Base-by-base conservation (phyloP, 208 protist genomes). In the Entamoeba moshkovskii region DNA sequence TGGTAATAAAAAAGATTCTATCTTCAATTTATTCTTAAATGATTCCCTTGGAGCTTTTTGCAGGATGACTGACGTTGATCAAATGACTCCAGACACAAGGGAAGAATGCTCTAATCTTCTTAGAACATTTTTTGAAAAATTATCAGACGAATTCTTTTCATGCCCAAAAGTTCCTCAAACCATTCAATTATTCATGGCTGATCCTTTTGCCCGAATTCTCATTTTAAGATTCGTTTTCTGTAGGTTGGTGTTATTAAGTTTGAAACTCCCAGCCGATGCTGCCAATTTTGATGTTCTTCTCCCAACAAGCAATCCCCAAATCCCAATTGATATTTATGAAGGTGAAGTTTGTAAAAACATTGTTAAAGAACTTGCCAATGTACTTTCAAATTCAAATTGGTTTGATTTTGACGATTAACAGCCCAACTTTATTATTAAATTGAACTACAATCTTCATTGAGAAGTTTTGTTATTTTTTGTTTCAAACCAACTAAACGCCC, bases 61-160 rank as follows among this genome's bases (percentile, higher is more conserved):
- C n/a, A 85, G 59, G n/a, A 85, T 85, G 59, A 85, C 59, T 85
- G 59, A 38, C n/a, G 59, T 85, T 85, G 59, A 85, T 85, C 59
- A 85, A 85, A 85, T 85, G 59, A 85, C 59, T 42, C 18, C 29
- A 42, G 59, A 85, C 59, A 85, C 59, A 85, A 29, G 25, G 5
- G 59, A 85, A 16, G 59, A 85, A 38, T 85, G 59, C n/a, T 42
- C 18, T 0, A 85, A 85, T 38, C 2, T 42, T 33, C 25, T 85
- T 15, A 85, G n/a, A 38, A 38, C n/a, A 4, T 85, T 85, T 38
- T 85, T 33, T 38, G 59, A 85, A 38, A 85, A 85, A 85, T 85
- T 85, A 4, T 29, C 59, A 33, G 25, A 85, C 13, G 59, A 85
- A 38, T 85, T 85, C 59, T 85, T 85, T 38, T 33, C 29, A 29